Evolutionary conservation across 202 grass and related monocot species (phyloP).

Genomic region (Sporobolus alterniflorus): DNA sequence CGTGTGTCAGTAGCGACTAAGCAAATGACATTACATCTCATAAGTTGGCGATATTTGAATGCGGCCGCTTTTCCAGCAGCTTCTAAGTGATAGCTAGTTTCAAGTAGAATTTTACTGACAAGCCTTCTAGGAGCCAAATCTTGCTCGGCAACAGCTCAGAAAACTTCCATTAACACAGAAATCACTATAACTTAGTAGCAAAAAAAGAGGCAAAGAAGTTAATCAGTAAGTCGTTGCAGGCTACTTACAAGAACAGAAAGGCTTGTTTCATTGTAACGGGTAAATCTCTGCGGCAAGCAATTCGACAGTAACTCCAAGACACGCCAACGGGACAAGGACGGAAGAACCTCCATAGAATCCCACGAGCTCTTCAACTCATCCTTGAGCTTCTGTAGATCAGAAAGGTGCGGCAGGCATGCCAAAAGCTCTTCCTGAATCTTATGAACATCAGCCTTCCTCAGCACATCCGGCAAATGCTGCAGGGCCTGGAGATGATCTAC

Average conservation of each 20-base stretch:
- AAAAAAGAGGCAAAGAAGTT: neutral
- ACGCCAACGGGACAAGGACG: constrained; percentile 69
- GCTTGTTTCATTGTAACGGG: constrained; percentile 68
- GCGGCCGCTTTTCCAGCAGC: neutral
- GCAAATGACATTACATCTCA: neutral
- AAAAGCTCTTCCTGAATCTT: constrained; percentile 79
- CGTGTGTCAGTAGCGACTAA: neutral
- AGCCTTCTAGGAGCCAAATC: neutral
- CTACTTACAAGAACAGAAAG: constrained; percentile 61
- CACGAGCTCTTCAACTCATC: constrained; percentile 74
- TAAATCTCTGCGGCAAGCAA: constrained; percentile 71
- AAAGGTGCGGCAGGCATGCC: constrained; percentile 79
- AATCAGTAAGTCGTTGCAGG: constrained; percentile 8
- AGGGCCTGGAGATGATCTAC: constrained; percentile 77
- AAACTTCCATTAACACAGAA: neutral
- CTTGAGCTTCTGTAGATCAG: constrained; percentile 82
- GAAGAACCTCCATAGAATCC: constrained; percentile 74
- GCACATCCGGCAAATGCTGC: constrained; percentile 77
- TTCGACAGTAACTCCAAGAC: constrained; percentile 77
- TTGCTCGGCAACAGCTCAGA: neutral
- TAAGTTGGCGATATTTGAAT: constrained; percentile 8
- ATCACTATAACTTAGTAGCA: neutral
- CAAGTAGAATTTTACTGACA: neutral
- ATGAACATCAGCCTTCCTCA: constrained; percentile 82
- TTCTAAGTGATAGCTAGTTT: constrained; percentile 7